Conservation (phyloP, 1,284 basidiomycete genomes). For the Lignosus rhinocerotis region DNA sequence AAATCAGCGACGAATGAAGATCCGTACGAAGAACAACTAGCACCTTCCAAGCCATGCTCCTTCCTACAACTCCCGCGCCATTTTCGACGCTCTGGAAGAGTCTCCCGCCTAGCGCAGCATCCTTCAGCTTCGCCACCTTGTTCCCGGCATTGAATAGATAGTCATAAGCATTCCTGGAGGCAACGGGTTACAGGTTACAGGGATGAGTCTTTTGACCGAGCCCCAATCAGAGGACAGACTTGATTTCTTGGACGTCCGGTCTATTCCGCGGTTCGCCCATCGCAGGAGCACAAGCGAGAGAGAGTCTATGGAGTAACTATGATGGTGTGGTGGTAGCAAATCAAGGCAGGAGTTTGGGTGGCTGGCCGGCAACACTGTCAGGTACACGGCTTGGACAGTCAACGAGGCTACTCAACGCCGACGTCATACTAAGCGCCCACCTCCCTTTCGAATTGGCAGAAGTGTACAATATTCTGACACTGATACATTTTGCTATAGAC, state of each 20-base stretch:
- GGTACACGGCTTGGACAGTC: neutral
- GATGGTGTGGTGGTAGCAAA: neutral
- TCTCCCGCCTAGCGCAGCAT: constrained; percentile 61
- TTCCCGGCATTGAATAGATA: constrained; percentile 57
- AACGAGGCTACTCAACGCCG: constrained; percentile 8
- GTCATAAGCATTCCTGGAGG: constrained; percentile 57
- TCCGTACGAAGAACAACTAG: constrained; percentile 17
- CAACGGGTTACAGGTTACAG: constrained; percentile 28
- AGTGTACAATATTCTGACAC: neutral
- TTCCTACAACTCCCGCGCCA: constrained; percentile 52
- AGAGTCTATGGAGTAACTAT: neutral
- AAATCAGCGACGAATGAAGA: constrained; percentile 3
- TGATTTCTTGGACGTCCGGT: constrained; percentile 30
- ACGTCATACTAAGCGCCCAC: constrained; percentile 6
- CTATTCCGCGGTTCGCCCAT: constrained; percentile 26
- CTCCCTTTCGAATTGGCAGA: too few species aligned
- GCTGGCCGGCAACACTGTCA: neutral
- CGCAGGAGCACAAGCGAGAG: neutral
- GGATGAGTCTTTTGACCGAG: constrained; percentile 25
- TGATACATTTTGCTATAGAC: neutral
- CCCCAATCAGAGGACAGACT: constrained; percentile 32
- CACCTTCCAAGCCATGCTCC: constrained; percentile 83
- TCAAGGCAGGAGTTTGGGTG: neutral
- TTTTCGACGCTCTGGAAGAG: constrained; percentile 46
- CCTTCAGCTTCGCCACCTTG: constrained; percentile 62